phyloP scores from a whole-genome alignment of 1,284 basidiomycete species.

The Sporisorium reilianum region DNA sequence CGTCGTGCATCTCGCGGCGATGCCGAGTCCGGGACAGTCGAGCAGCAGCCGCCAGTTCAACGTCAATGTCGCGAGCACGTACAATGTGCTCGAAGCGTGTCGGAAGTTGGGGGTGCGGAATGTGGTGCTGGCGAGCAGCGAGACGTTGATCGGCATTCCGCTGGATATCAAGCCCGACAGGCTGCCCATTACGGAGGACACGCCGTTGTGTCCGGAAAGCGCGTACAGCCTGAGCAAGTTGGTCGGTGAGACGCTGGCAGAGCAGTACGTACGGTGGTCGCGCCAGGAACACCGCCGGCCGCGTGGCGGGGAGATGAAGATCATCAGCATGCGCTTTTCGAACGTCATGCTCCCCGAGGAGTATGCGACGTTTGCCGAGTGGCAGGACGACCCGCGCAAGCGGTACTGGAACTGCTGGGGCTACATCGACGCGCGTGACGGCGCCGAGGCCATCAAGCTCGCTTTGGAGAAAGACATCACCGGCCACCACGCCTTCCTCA shows the following conservation, averaged over 20 bases:
- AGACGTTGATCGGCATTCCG: conserved; percentile 70
- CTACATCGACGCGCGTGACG: conserved; percentile 69
- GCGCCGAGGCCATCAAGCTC: conserved; percentile 69
- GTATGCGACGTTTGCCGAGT: conserved; percentile 68
- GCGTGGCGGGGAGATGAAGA: conserved; percentile 59
- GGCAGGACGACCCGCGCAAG: conserved; percentile 68
- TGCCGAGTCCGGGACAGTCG: conserved; percentile 68
- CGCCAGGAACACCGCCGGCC: conserved; percentile 36
- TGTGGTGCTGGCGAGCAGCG: conserved; percentile 68
- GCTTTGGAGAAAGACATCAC: conserved; percentile 65
- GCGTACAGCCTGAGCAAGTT: conserved; percentile 70
- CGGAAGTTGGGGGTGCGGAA: conserved; percentile 69
- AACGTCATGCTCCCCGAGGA: conserved; percentile 70
- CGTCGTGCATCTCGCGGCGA: conserved; percentile 70
- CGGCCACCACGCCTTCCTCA: conserved; percentile 70
- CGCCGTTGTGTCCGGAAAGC: conserved; percentile 65
- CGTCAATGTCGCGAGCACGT: conserved; percentile 68
- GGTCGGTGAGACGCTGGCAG: conserved; percentile 70
- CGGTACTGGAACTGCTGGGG: conserved; percentile 55
- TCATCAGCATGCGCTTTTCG: conserved; percentile 69
- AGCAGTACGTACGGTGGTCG: conserved; percentile 70
- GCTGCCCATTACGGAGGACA: conserved; percentile 70
- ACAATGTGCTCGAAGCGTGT: conserved; percentile 70
- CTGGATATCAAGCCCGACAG: conserved; percentile 65
- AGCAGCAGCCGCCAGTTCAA: conserved; percentile 68